phyloP scores from a whole-genome alignment of 2,329 filamentous ascomycete species.

The Zasmidium cellare region DNA sequence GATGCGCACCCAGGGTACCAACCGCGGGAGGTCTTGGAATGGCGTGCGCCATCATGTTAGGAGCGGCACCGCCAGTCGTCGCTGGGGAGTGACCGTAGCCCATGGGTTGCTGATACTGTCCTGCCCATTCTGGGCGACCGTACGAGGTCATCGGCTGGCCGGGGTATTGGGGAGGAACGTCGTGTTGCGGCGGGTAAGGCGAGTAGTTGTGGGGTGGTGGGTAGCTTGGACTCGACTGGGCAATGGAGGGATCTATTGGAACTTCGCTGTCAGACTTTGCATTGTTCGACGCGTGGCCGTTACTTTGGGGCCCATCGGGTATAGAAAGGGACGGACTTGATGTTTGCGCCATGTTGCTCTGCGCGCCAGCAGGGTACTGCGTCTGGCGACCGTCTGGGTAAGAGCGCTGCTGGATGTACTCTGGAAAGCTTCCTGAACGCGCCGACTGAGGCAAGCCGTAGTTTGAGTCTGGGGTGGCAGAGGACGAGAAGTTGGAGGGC shows the following conservation, averaged over 20 bases:
- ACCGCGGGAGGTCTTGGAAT: slow-evolving; percentile 63
- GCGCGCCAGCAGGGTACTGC: slow-evolving; percentile 74
- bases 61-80: slow-evolving; percentile 56
- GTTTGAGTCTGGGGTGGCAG: slow-evolving; percentile 83
- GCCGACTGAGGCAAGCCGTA: slow-evolving; percentile 76
- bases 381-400: slow-evolving; percentile 70
- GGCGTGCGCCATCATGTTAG: slow-evolving; percentile 59
- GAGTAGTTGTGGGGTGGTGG: slow-evolving; percentile 78
- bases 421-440: slow-evolving; percentile 81
- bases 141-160: slow-evolving; percentile 64
- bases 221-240: slow-evolving; percentile 89
- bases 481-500: slow-evolving; percentile 64
- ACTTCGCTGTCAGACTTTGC: slow-evolving; percentile 94
- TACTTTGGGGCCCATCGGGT: slow-evolving; percentile 78
- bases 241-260: slow-evolving; percentile 99
- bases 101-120: slow-evolving; percentile 57
- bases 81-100: slow-evolving; percentile 54
- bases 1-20: slow-evolving; percentile 41
- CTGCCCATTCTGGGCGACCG: slow-evolving; percentile 71
- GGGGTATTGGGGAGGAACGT: slow-evolving; percentile 83
- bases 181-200: slow-evolving; percentile 77
- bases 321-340: slow-evolving; percentile 93
- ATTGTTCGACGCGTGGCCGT: slow-evolving; percentile 53
- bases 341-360: slow-evolving; percentile 93
- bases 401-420: slow-evolving; percentile 73